Evolutionary conservation across 2,329 filamentous ascomycete species (phyloP).

Genomic region (Pseudogymnoascus sp.): DNA sequence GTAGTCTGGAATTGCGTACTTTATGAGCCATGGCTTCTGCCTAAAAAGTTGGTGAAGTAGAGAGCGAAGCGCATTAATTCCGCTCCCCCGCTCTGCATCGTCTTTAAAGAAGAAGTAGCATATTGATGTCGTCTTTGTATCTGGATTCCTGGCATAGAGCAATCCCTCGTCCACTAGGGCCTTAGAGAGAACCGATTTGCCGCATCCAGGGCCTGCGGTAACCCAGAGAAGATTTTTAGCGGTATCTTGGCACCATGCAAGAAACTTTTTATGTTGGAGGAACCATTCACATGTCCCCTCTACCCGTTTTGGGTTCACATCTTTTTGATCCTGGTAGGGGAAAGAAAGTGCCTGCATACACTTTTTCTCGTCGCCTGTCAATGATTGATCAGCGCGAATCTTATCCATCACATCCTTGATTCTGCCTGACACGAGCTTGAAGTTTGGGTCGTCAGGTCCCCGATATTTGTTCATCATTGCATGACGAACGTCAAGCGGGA

Average conservation of each 20-base stretch:
- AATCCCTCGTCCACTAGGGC: conserved; percentile 24
- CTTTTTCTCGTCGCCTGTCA: not conserved
- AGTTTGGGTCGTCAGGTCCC: not conserved
- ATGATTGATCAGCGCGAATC: not conserved
- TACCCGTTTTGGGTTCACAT: conserved; percentile 24
- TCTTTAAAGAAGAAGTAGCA: conserved; percentile 32
- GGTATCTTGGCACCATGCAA: conserved; percentile 21
- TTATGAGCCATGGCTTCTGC: conserved; percentile 12
- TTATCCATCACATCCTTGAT: not conserved
- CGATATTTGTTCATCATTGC: not conserved
- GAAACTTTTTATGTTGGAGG: conserved; percentile 22
- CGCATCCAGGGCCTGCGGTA: conserved; percentile 28
- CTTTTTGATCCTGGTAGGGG: conserved; percentile 16
- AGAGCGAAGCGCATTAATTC: conserved; percentile 17
- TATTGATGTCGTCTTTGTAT: conserved; percentile 10
- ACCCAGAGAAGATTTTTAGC: conserved; percentile 26
- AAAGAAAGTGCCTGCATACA: not conserved
- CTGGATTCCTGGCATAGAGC: conserved; percentile 12
- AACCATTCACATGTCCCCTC: conserved; percentile 30
- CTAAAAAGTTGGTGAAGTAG: conserved; percentile 26
- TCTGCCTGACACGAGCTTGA: not conserved
- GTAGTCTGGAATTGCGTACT: not conserved
- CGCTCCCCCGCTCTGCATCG: conserved; percentile 18
- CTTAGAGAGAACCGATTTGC: conserved; percentile 28
- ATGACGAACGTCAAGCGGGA: not conserved